These are phyloP conservation scores for Pseudogymnoascus sp. DNA, from an alignment of 2,329 filamentous ascomycete genomes.

Conservation along the genomic window DNA sequence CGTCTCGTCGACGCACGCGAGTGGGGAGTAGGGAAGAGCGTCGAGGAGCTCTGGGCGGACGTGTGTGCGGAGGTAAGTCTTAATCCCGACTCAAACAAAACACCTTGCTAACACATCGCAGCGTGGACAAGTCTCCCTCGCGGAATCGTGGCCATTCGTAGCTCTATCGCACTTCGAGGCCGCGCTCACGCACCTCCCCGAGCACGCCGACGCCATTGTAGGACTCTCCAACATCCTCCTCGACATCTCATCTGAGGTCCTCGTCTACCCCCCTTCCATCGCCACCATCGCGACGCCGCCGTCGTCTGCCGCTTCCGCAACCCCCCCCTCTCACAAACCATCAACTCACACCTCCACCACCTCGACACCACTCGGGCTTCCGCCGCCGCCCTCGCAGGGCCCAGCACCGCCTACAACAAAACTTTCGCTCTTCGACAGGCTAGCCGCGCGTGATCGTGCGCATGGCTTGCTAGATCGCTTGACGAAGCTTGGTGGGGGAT, in stretches of 20 bases:
- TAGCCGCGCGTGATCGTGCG: slow-evolving; percentile 86
- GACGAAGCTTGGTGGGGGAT: slow-evolving; percentile 78
- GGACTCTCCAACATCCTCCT: slow-evolving; percentile 79
- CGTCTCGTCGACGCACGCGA: slow-evolving; percentile 56
- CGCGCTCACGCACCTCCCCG: slow-evolving; percentile 69
- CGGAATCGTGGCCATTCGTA: slow-evolving; percentile 45
- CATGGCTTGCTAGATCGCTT: slow-evolving; percentile 75
- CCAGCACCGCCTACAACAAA: slow-evolving; percentile 18
- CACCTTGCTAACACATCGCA: slow-evolving; percentile 26
- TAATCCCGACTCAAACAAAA: background rate
- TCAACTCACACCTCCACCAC: background rate
- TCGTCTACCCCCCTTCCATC: slow-evolving; percentile 51
- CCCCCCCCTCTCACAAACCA: slow-evolving; percentile 10
- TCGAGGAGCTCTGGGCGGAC: slow-evolving; percentile 80
- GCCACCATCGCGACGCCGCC: slow-evolving; percentile 24
- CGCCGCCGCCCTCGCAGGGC: background rate
- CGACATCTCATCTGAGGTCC: slow-evolving; percentile 69
- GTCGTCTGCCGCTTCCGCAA: slow-evolving; percentile 20
- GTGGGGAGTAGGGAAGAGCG: slow-evolving; percentile 75
- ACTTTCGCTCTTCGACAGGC: slow-evolving; percentile 48
- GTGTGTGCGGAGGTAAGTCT: slow-evolving; percentile 68
- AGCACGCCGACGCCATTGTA: slow-evolving; percentile 75
- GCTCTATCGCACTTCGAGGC: slow-evolving; percentile 76
- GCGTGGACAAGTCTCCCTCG: slow-evolving; percentile 28
- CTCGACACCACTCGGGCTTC: background rate